Evolutionary conservation across 2,329 filamentous ascomycete genomes (phyloP).

Genomic region (Camillea tinctor): DNA sequence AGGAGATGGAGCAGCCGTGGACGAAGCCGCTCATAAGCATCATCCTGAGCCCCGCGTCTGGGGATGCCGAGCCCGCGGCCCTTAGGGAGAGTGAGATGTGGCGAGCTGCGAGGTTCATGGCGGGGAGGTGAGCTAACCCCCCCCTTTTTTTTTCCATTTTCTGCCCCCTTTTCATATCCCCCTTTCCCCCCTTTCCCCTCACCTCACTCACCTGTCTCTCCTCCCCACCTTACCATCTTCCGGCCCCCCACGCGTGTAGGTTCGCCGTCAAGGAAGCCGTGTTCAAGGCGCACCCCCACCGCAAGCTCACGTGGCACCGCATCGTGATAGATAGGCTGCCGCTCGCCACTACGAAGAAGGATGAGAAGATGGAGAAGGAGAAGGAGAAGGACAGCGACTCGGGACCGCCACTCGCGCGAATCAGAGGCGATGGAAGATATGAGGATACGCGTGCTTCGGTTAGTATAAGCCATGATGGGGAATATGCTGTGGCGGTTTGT

Average conservation of each 20-base stretch:
- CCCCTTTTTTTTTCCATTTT: not conserved
- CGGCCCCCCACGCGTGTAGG: slow-evolving; percentile 31
- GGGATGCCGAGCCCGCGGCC: not conserved
- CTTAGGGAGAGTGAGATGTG: slow-evolving; percentile 25
- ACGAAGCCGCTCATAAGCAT: slow-evolving; percentile 11
- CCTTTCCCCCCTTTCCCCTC: no score
- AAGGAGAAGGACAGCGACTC: slow-evolving; percentile 16
- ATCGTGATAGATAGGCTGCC: slow-evolving; percentile 44
- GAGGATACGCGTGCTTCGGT: slow-evolving; percentile 60
- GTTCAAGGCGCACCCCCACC: slow-evolving; percentile 67
- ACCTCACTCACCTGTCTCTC: not conserved
- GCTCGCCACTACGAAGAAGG: not conserved
- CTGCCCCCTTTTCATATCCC: not conserved
- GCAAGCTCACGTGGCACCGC: slow-evolving; percentile 60
- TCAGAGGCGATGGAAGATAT: slow-evolving; percentile 31
- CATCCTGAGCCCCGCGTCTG: slow-evolving; percentile 10
- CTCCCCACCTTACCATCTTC: not conserved
- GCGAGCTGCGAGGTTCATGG: slow-evolving; percentile 42
- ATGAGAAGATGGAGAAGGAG: not conserved
- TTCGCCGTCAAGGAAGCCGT: slow-evolving; percentile 75
- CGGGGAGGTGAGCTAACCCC: slow-evolving; percentile 39
- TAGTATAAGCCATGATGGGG: slow-evolving; percentile 84
- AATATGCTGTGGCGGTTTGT: slow-evolving; percentile 74
- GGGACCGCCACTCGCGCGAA: slow-evolving; percentile 45
- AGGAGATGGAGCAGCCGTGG: slow-evolving; percentile 35